Evolutionary conservation across 352 stramenopile genomes (phyloP).

Genomic region (Globisporangium rhizosaccharum): DNA sequence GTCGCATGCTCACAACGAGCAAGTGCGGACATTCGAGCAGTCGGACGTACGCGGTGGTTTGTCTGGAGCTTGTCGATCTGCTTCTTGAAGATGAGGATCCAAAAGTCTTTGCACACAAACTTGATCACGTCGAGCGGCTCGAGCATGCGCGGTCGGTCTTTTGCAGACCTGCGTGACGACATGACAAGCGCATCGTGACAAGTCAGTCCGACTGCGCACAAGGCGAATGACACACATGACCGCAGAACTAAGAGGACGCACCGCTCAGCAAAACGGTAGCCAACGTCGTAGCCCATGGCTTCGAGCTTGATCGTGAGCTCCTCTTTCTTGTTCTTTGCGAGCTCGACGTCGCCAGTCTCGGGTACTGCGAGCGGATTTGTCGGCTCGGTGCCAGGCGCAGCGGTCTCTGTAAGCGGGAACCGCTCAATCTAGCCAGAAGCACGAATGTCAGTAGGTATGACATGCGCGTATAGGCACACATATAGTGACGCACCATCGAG

Average conservation of each 20-base stretch:
- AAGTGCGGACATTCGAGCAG: too few relatives aligned
- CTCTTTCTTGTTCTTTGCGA: constrained; percentile 59
- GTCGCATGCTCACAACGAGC: constrained; percentile 4
- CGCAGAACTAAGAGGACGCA: constrained; percentile 11
- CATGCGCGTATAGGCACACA: not conserved
- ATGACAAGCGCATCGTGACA: not conserved
- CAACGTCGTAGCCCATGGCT: constrained; percentile 83
- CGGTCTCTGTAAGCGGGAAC: constrained; percentile 36
- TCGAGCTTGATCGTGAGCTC: constrained; percentile 80
- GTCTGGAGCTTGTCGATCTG: constrained; percentile 98
- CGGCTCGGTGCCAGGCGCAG: constrained; percentile 10
- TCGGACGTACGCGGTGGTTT: constrained; percentile 88
- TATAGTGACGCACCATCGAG: constrained; percentile 54
- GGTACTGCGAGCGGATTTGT: constrained; percentile 11
- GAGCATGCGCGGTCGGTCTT: constrained; percentile 73
- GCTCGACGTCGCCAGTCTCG: constrained; percentile 28
- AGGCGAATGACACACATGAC: not conserved
- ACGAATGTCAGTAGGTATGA: not conserved
- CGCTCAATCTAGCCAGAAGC: constrained; percentile 48
- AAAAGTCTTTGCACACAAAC: constrained; percentile 98
- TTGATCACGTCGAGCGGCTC: constrained; percentile 95
- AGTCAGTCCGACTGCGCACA: not conserved
- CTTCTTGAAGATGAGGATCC: constrained; percentile 96
- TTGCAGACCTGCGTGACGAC: constrained; percentile 26
- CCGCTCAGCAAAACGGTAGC: constrained; percentile 79